Evolutionary conservation across 441 rosid genomes (phyloP), one percentile per base, ranked within the genome.

Genomic region (Croton setiger): DNA sequence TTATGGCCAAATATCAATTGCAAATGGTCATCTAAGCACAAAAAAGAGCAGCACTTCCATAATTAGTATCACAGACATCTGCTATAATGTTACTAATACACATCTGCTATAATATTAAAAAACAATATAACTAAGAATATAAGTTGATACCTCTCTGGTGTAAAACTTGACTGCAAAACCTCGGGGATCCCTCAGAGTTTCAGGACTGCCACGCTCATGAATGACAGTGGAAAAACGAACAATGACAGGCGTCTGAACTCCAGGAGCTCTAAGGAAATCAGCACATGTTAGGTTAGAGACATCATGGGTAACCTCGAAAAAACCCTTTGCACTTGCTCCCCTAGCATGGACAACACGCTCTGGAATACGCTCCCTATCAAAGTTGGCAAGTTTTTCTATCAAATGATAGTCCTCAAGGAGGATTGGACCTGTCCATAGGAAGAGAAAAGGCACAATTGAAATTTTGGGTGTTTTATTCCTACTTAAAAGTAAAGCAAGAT

Each of bases 311-410:
- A 84, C 87, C 81, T 82, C 90, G 54, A 86, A 86, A 77, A 86
- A 86, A 36, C 88, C 91, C 80, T 86, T 86, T 36, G 87, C 90
- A 70, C 99, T 94, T 56, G 97, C 97, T 63, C 99, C 97, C 83
- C 99, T 86, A 39, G 99, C 99, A 77, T 94, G 98, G 80, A 94
- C 99, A 23, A 94, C 99, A 75, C 99, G 97, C 81, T 94, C 99
- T 55, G 99, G 99, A 73, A 94, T 88, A 60, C 99, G 67, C 79
- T 94, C 98, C 77, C 98, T 84, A 64, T 92, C 97, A 72, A 95
- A 92, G 65, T 92, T 86, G 78, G 99, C 98, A 52, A 95, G 75
- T 79, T 95, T 95, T 76, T 95, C 99, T 47, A 92, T 73, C 72
- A 95, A 72, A 81, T 95, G 99, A 68, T 95, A 95, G 83, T 95